Evolutionary conservation across 2,329 filamentous ascomycete genomes (phyloP), one percentile per base, ranked within the genome.

Genomic region (Fusarium longipes): DNA sequence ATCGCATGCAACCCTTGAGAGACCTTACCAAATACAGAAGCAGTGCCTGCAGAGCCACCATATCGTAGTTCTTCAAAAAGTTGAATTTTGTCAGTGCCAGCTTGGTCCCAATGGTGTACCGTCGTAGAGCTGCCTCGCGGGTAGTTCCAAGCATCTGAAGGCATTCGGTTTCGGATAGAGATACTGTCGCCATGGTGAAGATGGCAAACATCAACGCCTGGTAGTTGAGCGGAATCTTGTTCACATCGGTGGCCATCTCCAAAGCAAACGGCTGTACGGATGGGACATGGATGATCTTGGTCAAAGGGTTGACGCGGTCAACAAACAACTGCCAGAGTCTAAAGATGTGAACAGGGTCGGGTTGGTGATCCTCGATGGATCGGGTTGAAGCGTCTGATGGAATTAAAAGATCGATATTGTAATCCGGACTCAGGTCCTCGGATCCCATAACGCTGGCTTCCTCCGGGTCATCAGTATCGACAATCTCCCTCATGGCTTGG

Each of bases 291-390:
- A 93, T 87, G 43, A 87, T 79, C 74, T 93, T 94, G 68, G 88
- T 87, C 43, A 93, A 76, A 0, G 91, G 91, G 70, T 94, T 91
- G 55, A 94, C 88, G 63, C 92, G 89, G 47, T 92, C 88, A 8
- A 93, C 79, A 67, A 90, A 93, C 10, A 87, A 81, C 74, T 93
- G 89, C 92, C 92, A 95, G 7, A 95, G 82, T 49, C 84, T 84
- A 71, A 92, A 89, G 25, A 91, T 86, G 32, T 92, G 87, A 14
- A 87, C 83, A 0, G 88, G 85, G 6, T 87, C 81, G 0, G 92
- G 91, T 68, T 91, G 89, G 73, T 91, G 78, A 15, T 84, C 81
- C 51, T 84, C 81, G 15, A 80, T 70, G 42, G 76, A 81, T 24
- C 76, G 73, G 8, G 77, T 74, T 2, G 78, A 76, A 29, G 79